phyloP scores from a whole-genome alignment of 208 protist genomes.

The Naegleria lovaniensis region DNA sequence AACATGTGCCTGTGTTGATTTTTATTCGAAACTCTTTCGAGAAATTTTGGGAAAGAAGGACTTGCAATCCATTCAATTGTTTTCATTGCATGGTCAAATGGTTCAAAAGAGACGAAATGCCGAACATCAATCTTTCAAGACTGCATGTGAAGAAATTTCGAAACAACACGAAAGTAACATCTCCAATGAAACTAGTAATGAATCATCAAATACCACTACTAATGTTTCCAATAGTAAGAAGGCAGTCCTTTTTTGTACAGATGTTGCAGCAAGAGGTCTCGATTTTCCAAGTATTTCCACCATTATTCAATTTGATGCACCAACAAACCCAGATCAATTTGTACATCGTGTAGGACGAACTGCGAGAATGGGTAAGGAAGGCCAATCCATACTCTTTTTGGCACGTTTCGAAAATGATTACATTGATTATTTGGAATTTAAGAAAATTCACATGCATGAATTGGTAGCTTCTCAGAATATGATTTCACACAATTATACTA shows the following conservation, averaged over 20 bases:
- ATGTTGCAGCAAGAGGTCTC: constrained; percentile 84
- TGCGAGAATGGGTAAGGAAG: constrained; percentile 82
- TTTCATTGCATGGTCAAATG: constrained; percentile 81
- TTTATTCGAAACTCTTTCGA: constrained; percentile 42
- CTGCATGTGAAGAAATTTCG: constrained; percentile 50
- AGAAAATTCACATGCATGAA: constrained; percentile 71
- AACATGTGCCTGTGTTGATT: constrained; percentile 78
- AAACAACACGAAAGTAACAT: neutral
- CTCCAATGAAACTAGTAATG: neutral
- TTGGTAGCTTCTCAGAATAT: constrained; percentile 35
- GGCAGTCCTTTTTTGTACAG: constrained; percentile 88
- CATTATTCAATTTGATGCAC: constrained; percentile 95
- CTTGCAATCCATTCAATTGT: constrained; percentile 51
- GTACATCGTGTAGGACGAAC: constrained; percentile 93
- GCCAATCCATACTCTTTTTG: constrained; percentile 82
- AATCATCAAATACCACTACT: neutral
- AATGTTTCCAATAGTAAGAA: neutral
- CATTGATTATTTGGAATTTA: constrained; percentile 74
- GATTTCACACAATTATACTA: constrained; percentile 40
- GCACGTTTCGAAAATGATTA: constrained; percentile 83
- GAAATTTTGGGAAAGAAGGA: constrained; percentile 35
- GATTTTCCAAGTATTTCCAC: constrained; percentile 88
- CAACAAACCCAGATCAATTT: constrained; percentile 82
- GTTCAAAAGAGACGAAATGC: constrained; percentile 71
- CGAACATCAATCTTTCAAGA: constrained; percentile 56